These are phyloP conservation scores for Aspergillus sp. DNA, from an alignment of 2,329 filamentous ascomycete species.

Conservation along the genomic window DNA sequence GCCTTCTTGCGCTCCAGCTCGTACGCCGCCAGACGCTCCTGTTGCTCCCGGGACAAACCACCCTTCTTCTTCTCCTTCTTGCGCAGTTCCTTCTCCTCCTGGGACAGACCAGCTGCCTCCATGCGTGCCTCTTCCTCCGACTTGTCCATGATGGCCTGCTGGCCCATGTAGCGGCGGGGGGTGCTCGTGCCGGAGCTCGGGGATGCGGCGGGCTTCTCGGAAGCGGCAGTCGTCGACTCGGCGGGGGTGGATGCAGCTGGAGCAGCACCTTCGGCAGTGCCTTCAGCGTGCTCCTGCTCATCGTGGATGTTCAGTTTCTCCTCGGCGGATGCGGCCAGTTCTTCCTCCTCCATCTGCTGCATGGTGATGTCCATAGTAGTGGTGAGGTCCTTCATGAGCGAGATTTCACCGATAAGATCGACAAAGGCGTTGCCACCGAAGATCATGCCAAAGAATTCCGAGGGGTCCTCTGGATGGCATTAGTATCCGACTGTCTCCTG, in stretches of 20 bases:
- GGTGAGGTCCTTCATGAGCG: slow-evolving; percentile 96
- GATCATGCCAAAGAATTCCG: slow-evolving; percentile 98
- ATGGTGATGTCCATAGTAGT: slow-evolving; percentile 98
- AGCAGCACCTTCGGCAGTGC: slow-evolving; percentile 22
- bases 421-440: slow-evolving; percentile 95
- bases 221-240: slow-evolving; percentile 28
- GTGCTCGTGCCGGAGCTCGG: slow-evolving; percentile 46
- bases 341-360: slow-evolving; percentile 73
- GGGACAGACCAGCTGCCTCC: slow-evolving; percentile 64
- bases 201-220: slow-evolving; percentile 24
- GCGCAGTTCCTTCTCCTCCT: slow-evolving; percentile 73
- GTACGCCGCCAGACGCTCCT: slow-evolving; percentile 84
- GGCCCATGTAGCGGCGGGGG: slow-evolving; percentile 64
- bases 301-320: slow-evolving; percentile 50
- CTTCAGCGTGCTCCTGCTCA: slow-evolving; percentile 43
- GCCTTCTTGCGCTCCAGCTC: slow-evolving; percentile 82
- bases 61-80: slow-evolving; percentile 89
- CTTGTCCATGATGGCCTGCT: slow-evolving; percentile 84
- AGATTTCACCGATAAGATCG: slow-evolving; percentile 97
- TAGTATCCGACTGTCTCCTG: not conserved
- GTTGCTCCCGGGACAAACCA: slow-evolving; percentile 84
- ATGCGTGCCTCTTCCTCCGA: slow-evolving; percentile 75
- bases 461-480: slow-evolving; percentile 69
- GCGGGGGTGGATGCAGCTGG: slow-evolving; percentile 38
- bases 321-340: slow-evolving; percentile 56